Evolutionary conservation across 2,329 filamentous ascomycete genomes (phyloP).

Genomic region (Blumeria hordei): DNA sequence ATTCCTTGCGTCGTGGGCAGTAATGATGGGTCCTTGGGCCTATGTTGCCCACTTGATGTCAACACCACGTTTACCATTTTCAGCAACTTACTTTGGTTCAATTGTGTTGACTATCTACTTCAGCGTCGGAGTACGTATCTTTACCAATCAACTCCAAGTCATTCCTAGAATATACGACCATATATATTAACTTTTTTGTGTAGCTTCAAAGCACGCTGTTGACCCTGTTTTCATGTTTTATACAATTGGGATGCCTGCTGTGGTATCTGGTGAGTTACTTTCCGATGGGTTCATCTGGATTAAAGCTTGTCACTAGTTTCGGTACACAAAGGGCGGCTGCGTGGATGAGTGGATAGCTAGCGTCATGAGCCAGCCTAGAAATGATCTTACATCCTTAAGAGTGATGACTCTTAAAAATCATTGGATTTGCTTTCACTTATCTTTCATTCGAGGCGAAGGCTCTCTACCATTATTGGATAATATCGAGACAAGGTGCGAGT

Average conservation of each 20-base stretch:
- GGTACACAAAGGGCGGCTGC: conserved; percentile 63
- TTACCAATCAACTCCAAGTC: background rate
- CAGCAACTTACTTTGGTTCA: conserved; percentile 81
- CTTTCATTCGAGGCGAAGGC: too few species aligned
- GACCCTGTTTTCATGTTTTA: conserved; percentile 59
- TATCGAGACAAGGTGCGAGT: too few species aligned
- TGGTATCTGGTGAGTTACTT: conserved; percentile 98
- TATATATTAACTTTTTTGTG: conserved; percentile 6
- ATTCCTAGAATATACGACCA: background rate
- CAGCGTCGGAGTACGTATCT: conserved; percentile 57
- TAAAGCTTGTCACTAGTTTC: conserved; percentile 69
- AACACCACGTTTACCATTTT: conserved; percentile 68
- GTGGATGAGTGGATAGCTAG: conserved; percentile 38
- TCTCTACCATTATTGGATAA: too few species aligned
- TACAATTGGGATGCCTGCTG: conserved; percentile 59
- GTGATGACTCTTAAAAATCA: too few species aligned
- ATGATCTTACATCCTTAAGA: too few species aligned
- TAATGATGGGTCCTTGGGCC: conserved; percentile 71
- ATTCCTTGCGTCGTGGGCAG: conserved; percentile 79
- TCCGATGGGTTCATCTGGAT: conserved; percentile 76
- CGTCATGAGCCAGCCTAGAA: too few species aligned
- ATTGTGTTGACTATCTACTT: conserved; percentile 81
- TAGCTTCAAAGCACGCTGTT: conserved; percentile 68
- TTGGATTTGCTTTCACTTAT: too few species aligned
- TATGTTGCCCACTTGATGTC: conserved; percentile 74